Conservation (phyloP, 495 filamentous ascomycete genomes). For the Hapsidospora chrysogenum region DNA sequence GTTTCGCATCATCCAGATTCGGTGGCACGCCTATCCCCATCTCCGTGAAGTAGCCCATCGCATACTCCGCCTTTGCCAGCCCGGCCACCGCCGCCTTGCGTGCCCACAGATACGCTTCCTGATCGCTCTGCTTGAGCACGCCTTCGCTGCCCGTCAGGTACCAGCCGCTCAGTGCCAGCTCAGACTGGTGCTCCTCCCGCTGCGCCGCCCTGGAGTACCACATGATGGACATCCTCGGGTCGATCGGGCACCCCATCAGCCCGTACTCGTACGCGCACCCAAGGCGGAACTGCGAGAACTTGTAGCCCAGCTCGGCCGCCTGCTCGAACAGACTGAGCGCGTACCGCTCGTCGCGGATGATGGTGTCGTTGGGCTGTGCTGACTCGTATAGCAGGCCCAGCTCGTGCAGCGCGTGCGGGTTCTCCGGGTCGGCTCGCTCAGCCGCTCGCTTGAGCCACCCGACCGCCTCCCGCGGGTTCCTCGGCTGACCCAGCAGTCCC, state of each 20-base stretch:
- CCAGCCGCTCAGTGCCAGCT: slow-evolving; percentile 87
- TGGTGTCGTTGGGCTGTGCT: slow-evolving; percentile 45
- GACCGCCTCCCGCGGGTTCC: slow-evolving; percentile 69
- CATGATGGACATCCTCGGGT: slow-evolving; percentile 66
- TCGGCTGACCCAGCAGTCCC: slow-evolving; percentile 79
- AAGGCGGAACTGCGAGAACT: slow-evolving; percentile 82
- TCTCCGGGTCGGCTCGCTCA: slow-evolving; percentile 71
- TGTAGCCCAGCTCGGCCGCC: slow-evolving; percentile 84
- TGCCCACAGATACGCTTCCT: slow-evolving; percentile 94
- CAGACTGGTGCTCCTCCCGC: slow-evolving; percentile 88
- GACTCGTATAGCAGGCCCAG: slow-evolving; percentile 72
- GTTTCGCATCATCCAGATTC: slow-evolving; percentile 85
- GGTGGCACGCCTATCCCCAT: slow-evolving; percentile 78
- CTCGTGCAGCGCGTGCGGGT: slow-evolving; percentile 92
- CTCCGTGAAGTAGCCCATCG: slow-evolving; percentile 96
- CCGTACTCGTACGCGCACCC: slow-evolving; percentile 86
- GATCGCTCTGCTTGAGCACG: slow-evolving; percentile 80
- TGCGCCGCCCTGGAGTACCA: slow-evolving; percentile 89
- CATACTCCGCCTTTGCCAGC: slow-evolving; percentile 84
- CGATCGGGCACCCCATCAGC: slow-evolving; percentile 61
- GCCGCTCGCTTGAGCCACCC: slow-evolving; percentile 87
- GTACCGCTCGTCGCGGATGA: slow-evolving; percentile 66
- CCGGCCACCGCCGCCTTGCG: slow-evolving; percentile 77
- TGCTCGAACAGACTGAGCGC: slow-evolving; percentile 65
- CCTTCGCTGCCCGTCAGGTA: slow-evolving; percentile 86